phyloP scores from a whole-genome alignment of 2,329 filamentous ascomycete species.

The Helicocarpus griseus region DNA sequence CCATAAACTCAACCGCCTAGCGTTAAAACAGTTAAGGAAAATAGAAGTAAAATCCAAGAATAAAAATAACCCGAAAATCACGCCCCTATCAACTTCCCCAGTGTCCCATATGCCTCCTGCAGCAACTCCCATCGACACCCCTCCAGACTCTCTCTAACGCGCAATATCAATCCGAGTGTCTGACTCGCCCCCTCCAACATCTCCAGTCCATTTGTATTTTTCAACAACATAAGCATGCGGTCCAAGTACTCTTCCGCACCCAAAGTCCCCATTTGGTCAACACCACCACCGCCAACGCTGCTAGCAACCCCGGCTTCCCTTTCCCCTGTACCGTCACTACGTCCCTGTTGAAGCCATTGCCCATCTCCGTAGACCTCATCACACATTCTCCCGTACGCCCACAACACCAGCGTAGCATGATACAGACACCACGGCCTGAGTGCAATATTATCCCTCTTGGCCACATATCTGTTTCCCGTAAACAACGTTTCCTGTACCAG shows the following conservation, averaged over 20 bases:
- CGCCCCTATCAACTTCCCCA: slow-evolving; percentile 11
- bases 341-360: too few species aligned
- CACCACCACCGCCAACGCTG: not conserved
- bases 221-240: slow-evolving; percentile 15
- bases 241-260: slow-evolving; percentile 16
- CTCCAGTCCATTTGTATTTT: slow-evolving; percentile 10
- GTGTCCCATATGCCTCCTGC: slow-evolving; percentile 17
- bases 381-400: slow-evolving; percentile 14
- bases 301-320: not conserved
- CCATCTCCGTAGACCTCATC: slow-evolving; percentile 9
- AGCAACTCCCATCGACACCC: slow-evolving; percentile 20
- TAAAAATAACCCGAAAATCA: too few species aligned
- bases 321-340: too few species aligned
- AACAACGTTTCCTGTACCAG: slow-evolving; percentile 20
- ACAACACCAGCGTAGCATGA: slow-evolving; percentile 18
- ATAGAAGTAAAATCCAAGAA: too few species aligned
- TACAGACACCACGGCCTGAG: slow-evolving; percentile 19
- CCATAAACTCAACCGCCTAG: too few species aligned
- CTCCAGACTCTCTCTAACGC: slow-evolving; percentile 15
- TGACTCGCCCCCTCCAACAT: slow-evolving; percentile 10
- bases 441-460: slow-evolving; percentile 17
- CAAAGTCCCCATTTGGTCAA: not conserved
- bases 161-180: slow-evolving; percentile 14
- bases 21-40: too few species aligned
- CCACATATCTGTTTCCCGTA: slow-evolving; percentile 15